Conservation (phyloP, 805 yeast species). For the Yarrowia alimentaria region DNA sequence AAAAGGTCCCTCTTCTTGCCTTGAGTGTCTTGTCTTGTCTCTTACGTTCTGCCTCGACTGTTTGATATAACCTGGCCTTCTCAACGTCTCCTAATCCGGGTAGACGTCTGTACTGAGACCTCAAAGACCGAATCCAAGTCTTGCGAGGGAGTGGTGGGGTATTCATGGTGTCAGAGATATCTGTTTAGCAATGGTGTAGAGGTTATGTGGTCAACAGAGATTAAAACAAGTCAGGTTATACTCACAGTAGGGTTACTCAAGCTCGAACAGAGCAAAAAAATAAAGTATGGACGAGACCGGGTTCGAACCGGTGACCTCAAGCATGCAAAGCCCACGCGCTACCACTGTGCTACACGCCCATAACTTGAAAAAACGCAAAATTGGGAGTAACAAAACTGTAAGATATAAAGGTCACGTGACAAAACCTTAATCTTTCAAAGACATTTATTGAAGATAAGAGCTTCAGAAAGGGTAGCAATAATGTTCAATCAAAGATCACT, state of each 20-base stretch:
- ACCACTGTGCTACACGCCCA: slow-evolving; percentile 29
- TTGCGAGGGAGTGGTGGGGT: slow-evolving; percentile 18
- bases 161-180: background rate
- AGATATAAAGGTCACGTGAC: too few species aligned
- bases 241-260: too few species aligned
- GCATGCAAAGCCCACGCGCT: slow-evolving; percentile 29
- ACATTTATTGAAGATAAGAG: too few species aligned
- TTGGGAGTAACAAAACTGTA: too few species aligned
- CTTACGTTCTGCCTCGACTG: slow-evolving; percentile 16
- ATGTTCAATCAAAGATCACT: too few species aligned
- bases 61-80: slow-evolving; percentile 14
- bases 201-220: background rate
- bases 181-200: background rate
- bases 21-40: slow-evolving; percentile 12
- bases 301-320: slow-evolving; percentile 29
- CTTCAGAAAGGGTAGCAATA: too few species aligned
- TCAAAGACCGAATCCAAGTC: slow-evolving; percentile 7
- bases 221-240: too few species aligned
- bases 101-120: slow-evolving; percentile 1
- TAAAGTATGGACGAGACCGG: slow-evolving; percentile 28
- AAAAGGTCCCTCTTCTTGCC: slow-evolving; percentile 12
- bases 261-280: background rate
- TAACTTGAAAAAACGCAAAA: background rate
- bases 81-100: slow-evolving; percentile 14
- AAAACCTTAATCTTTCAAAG: too few species aligned